Evolutionary conservation across 2,329 filamentous ascomycete genomes (phyloP).

Genomic region (Westerdykella ornata): DNA sequence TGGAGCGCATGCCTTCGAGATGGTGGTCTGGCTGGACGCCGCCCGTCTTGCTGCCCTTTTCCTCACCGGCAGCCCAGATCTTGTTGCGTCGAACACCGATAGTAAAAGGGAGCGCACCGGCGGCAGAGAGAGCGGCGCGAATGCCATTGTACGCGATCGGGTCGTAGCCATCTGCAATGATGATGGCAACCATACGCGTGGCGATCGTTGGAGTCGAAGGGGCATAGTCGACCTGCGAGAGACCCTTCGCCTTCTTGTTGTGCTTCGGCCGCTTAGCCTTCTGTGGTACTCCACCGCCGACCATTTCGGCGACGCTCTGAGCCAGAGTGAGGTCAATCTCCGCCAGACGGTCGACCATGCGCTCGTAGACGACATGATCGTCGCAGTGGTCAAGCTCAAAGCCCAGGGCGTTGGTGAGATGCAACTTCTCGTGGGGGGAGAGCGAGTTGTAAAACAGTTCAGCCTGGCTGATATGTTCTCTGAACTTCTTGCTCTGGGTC

Average conservation of each 20-base stretch:
- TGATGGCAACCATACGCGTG: slow-evolving; percentile 64
- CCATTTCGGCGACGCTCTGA: slow-evolving; percentile 60
- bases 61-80: slow-evolving; percentile 56
- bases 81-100: slow-evolving; percentile 62
- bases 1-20: slow-evolving; percentile 70
- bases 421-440: slow-evolving; percentile 57
- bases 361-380: slow-evolving; percentile 67
- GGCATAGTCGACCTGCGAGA: slow-evolving; percentile 63
- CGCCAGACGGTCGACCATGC: slow-evolving; percentile 59
- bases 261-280: slow-evolving; percentile 53
- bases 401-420: slow-evolving; percentile 54
- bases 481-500: slow-evolving; percentile 64
- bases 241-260: slow-evolving; percentile 58
- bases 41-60: slow-evolving; percentile 39
- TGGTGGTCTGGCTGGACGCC: slow-evolving; percentile 67
- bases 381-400: slow-evolving; percentile 80
- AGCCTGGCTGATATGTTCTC: slow-evolving; percentile 69
- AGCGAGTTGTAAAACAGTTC: slow-evolving; percentile 80
- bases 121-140: slow-evolving; percentile 55
- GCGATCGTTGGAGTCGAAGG: slow-evolving; percentile 60
- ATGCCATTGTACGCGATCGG: slow-evolving; percentile 58
- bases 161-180: slow-evolving; percentile 74
- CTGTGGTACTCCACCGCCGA: slow-evolving; percentile 57
- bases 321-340: slow-evolving; percentile 69
- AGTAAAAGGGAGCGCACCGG: slow-evolving; percentile 62